Percentiles rank a stretch among this genome's conserved stretches.
These are phyloP conservation scores for Amyloporia xantha DNA, from an alignment of 768 basidiomycete genomes.

Conservation along the genomic window DNA sequence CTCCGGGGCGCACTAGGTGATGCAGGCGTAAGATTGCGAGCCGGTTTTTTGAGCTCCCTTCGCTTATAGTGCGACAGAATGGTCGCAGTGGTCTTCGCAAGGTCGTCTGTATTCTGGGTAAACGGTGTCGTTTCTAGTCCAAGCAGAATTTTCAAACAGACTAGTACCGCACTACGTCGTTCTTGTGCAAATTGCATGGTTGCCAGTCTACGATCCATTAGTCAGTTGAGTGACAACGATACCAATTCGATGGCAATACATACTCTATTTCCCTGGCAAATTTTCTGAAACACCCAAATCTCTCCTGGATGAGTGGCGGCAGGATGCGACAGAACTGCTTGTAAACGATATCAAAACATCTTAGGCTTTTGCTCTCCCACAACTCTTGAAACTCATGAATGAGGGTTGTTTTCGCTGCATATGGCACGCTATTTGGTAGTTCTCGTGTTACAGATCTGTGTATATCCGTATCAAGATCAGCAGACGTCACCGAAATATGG, in stretches of 20 bases:
- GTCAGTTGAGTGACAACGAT: neutral
- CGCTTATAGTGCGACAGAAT: conserved; percentile 33
- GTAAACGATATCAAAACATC: conserved; percentile 30
- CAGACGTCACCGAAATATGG: too few species aligned
- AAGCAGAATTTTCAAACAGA: conserved; percentile 7
- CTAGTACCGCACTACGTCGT: neutral
- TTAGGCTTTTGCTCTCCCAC: conserved; percentile 30
- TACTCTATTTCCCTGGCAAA: conserved; percentile 32
- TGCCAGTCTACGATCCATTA: conserved; percentile 4
- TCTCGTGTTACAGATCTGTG: conserved; percentile 36
- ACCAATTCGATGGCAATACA: too few species aligned
- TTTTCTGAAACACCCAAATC: conserved; percentile 35
- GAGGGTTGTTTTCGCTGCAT: conserved; percentile 32
- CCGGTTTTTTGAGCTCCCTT: conserved; percentile 22
- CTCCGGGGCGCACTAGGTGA: too few species aligned
- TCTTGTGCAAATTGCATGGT: conserved; percentile 10
- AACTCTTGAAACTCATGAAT: conserved; percentile 31
- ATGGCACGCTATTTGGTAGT: conserved; percentile 38
- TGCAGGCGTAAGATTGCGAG: too few species aligned
- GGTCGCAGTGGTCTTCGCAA: conserved; percentile 26
- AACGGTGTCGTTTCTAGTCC: conserved; percentile 22
- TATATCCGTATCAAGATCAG: too few species aligned
- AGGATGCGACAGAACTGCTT: conserved; percentile 26
- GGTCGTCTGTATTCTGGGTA: conserved; percentile 39
- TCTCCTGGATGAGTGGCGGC: conserved; percentile 20